Conservation (phyloP, 2,329 filamentous ascomycete genomes). For the Trichoderma sp. region DNA sequence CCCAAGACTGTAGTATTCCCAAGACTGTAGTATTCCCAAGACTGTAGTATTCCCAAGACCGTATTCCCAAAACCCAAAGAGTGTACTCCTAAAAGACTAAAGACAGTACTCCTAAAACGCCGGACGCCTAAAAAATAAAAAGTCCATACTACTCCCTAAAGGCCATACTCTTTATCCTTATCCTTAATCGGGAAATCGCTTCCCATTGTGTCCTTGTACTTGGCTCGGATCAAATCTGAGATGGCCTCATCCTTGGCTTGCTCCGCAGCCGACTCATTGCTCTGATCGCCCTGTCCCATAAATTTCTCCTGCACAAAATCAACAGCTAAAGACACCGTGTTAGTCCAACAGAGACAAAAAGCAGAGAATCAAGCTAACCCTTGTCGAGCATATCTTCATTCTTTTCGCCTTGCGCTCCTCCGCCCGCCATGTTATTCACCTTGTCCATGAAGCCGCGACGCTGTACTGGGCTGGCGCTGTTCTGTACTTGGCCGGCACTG, state of each 20-base stretch:
- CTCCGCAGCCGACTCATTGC: slow-evolving; percentile 69
- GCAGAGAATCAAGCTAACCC: slow-evolving; percentile 43
- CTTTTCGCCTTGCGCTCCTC: slow-evolving; percentile 71
- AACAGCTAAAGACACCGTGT: slow-evolving; percentile 51
- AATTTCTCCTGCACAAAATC: slow-evolving; percentile 76
- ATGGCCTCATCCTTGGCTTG: slow-evolving; percentile 83
- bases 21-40: too few species aligned
- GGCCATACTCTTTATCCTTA: slow-evolving; percentile 46
- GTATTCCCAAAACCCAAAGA: too few species aligned
- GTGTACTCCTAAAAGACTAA: too few species aligned
- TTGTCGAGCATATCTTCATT: slow-evolving; percentile 83
- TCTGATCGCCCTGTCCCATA: slow-evolving; percentile 65
- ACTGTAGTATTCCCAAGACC: too few species aligned
- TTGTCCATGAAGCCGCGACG: slow-evolving; percentile 60
- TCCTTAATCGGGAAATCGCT: slow-evolving; percentile 67
- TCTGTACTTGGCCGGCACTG: too few species aligned
- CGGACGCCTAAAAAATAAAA: too few species aligned
- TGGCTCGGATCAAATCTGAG: slow-evolving; percentile 64
- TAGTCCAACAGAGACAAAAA: not conserved
- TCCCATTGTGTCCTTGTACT: slow-evolving; percentile 69
- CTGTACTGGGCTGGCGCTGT: slow-evolving; percentile 29
- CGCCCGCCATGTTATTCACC: slow-evolving; percentile 68
- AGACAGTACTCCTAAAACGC: too few species aligned
- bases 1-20: too few species aligned
- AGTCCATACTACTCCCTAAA: too few species aligned